These are phyloP conservation scores for Suillus ampliporus DNA, from an alignment of 768 basidiomycete species.

Conservation along the genomic window DNA sequence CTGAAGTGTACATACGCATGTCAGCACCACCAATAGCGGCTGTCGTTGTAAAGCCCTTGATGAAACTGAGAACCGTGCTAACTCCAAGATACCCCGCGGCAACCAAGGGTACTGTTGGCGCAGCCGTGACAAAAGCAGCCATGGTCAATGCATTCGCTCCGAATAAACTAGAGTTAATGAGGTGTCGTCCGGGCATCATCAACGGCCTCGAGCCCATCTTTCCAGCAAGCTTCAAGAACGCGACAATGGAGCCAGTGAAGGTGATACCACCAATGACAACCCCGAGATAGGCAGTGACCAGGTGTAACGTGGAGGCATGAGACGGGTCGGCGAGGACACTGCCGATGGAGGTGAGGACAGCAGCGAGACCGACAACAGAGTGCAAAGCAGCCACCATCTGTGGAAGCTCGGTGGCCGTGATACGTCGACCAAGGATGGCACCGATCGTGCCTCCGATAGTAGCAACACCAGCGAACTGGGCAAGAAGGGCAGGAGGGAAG, in stretches of 20 bases:
- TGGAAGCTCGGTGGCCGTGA: constrained; percentile 87
- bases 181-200: constrained; percentile 74
- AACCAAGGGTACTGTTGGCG: constrained; percentile 70
- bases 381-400: constrained; percentile 85
- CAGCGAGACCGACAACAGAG: constrained; percentile 89
- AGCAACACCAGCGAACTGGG: constrained; percentile 79
- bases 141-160: constrained; percentile 74
- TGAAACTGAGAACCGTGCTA: constrained; percentile 79
- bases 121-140: constrained; percentile 76
- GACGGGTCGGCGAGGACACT: constrained; percentile 76
- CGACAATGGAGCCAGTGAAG: constrained; percentile 89
- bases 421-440: constrained; percentile 76
- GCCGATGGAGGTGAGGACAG: constrained; percentile 84
- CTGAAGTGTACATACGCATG: constrained; percentile 69
- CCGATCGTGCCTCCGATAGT: constrained; percentile 76
- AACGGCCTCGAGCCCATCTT: constrained; percentile 79
- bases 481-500: constrained; percentile 74
- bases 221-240: constrained; percentile 87
- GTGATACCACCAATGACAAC: constrained; percentile 89
- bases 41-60: constrained; percentile 86
- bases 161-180: constrained; percentile 75
- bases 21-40: constrained; percentile 94
- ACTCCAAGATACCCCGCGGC: constrained; percentile 81
- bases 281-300: constrained; percentile 85
- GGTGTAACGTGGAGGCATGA: constrained; percentile 75